These are phyloP conservation scores for Aquanectria penicillioides DNA, from an alignment of 2,329 filamentous ascomycete genomes.

Conservation along the genomic window DNA sequence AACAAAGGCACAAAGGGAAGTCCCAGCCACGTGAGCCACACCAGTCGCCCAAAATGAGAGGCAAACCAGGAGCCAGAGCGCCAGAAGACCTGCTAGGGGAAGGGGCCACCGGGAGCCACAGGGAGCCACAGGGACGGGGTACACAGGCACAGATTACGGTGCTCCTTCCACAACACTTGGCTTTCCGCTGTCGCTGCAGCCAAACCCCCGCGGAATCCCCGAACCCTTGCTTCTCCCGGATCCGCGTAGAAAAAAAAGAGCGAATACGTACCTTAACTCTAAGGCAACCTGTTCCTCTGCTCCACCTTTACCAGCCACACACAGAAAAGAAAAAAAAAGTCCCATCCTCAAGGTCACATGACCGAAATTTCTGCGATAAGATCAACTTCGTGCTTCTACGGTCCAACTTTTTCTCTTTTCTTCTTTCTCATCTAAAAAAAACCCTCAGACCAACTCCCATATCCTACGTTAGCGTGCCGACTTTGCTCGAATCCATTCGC, in stretches of 20 bases:
- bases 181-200: not conserved
- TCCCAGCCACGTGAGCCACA: slow-evolving; percentile 18
- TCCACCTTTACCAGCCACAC: not conserved
- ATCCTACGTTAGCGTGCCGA: slow-evolving; percentile 52
- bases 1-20: slow-evolving; percentile 1
- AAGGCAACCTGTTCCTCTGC: slow-evolving; percentile 8
- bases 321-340: not conserved
- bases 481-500: slow-evolving; percentile 44
- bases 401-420: slow-evolving; percentile 38
- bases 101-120: not conserved
- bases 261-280: slow-evolving; percentile 5
- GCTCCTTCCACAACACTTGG: not conserved
- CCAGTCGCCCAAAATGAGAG: not conserved
- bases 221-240: slow-evolving; percentile 2
- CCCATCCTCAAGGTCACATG: slow-evolving; percentile 35
- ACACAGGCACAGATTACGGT: too few relatives aligned
- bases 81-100: not conserved
- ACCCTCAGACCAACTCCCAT: slow-evolving; percentile 56
- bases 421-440: slow-evolving; percentile 44
- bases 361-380: slow-evolving; percentile 29
- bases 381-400: slow-evolving; percentile 15
- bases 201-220: slow-evolving; percentile 5
- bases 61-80: not conserved
- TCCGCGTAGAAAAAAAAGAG: not conserved
- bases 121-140: not conserved